Percentiles rank a stretch among this genome's conserved stretches.
Evolutionary conservation across 2,329 filamentous ascomycete genomes (phyloP).

Genomic region (Chlorencoelia australis): DNA sequence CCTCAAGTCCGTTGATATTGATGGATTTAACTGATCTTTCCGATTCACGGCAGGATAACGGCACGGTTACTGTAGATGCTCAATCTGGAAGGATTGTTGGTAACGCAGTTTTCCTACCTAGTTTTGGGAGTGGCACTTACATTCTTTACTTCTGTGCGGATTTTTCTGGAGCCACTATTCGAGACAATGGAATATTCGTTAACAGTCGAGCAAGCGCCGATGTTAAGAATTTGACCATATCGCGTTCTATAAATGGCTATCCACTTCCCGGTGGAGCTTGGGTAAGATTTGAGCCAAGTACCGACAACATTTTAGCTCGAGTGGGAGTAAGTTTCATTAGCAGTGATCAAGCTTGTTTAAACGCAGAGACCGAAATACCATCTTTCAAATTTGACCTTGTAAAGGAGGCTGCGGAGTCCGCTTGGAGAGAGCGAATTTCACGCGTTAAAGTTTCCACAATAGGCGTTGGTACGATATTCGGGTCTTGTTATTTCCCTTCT

Average conservation of each 20-base stretch:
- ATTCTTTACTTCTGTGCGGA: conserved; percentile 57
- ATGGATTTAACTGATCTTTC: conserved; percentile 57
- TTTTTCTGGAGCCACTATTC: conserved; percentile 47
- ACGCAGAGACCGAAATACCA: conserved; percentile 58
- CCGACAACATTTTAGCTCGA: conserved; percentile 46
- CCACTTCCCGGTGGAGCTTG: conserved; percentile 52
- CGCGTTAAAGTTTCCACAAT: conserved; percentile 42
- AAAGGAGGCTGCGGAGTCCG: conserved; percentile 39
- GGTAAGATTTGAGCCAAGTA: conserved; percentile 43
- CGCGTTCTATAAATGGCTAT: conserved; percentile 42
- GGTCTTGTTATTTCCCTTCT: too few species aligned
- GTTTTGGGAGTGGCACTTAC: conserved; percentile 54
- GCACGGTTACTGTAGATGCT: conserved; percentile 42
- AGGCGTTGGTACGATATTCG: conserved; percentile 43
- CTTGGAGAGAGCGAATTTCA: conserved; percentile 52
- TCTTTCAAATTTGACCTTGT: conserved; percentile 52
- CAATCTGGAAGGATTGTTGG: conserved; percentile 52
- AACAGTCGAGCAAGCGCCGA: conserved; percentile 44
- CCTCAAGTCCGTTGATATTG: conserved; percentile 44
- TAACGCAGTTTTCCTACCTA: conserved; percentile 49
- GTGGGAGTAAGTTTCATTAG: conserved; percentile 64
- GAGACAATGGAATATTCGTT: conserved; percentile 51
- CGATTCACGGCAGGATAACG: conserved; percentile 47
- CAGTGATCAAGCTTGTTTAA: conserved; percentile 52
- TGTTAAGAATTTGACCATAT: conserved; percentile 38